These are phyloP conservation scores for Boletus edulis DNA, from an alignment of 768 basidiomycete genomes.

Conservation along the genomic window DNA sequence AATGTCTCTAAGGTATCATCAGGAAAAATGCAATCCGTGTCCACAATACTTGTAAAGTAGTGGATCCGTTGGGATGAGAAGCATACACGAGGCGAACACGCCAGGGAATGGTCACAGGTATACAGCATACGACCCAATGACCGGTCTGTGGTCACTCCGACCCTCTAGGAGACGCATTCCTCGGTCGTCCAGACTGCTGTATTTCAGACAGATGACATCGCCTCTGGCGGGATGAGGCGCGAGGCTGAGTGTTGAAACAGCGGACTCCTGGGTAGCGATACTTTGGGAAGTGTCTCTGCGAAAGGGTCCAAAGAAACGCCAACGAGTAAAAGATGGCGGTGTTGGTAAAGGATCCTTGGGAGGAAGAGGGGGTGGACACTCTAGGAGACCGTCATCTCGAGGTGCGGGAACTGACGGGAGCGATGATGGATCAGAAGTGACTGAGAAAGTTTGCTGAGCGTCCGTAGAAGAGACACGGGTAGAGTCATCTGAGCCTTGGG, in stretches of 20 bases:
- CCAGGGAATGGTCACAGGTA: constrained; percentile 44
- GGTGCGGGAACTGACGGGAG: constrained; percentile 7
- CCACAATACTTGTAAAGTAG: neutral
- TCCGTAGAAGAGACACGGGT: constrained; percentile 17
- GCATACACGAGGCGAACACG: constrained; percentile 8
- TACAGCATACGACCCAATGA: constrained; percentile 74
- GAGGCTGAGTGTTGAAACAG: constrained; percentile 16
- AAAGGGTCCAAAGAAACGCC: constrained; percentile 51
- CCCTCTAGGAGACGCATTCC: constrained; percentile 76
- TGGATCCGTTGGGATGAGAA: constrained; percentile 6
- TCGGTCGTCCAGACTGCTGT: constrained; percentile 71
- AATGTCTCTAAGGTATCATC: constrained; percentile 19
- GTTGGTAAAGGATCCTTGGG: constrained; percentile 26
- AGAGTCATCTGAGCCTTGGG: constrained; percentile 11
- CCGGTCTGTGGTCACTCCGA: constrained; percentile 81
- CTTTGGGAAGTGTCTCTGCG: constrained; percentile 37
- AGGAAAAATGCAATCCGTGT: constrained; percentile 3
- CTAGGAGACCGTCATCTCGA: constrained; percentile 14
- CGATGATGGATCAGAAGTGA: constrained; percentile 11
- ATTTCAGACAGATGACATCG: constrained; percentile 69
- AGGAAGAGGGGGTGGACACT: constrained; percentile 29
- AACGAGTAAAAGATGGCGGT: constrained; percentile 34
- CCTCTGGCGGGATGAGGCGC: constrained; percentile 48
- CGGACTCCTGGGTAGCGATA: constrained; percentile 23
- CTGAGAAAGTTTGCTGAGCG: constrained; percentile 4